phyloP scores from a whole-genome alignment of 2,329 filamentous ascomycete species.

The Cladophialophora immunda region DNA sequence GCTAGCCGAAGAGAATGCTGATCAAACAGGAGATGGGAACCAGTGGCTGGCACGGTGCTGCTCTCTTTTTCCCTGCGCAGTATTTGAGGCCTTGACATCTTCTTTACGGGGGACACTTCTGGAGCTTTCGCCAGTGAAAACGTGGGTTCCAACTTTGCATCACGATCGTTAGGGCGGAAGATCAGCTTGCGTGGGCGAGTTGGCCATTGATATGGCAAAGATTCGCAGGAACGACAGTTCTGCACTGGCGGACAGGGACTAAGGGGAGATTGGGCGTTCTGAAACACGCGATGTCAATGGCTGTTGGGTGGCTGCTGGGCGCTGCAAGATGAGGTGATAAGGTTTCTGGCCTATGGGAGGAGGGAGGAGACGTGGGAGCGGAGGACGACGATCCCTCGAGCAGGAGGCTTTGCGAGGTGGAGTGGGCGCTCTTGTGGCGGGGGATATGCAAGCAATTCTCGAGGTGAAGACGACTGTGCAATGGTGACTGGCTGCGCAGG shows the following conservation, averaged over 20 bases:
- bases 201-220: constrained; percentile 17
- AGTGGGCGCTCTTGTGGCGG: neutral
- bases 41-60: neutral
- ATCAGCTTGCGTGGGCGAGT: constrained; percentile 4
- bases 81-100: neutral
- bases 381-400: constrained; percentile 1
- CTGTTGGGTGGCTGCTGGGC: constrained; percentile 10
- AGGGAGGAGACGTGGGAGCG: neutral
- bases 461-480: neutral
- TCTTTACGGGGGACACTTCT: neutral
- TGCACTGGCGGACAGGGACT: constrained; percentile 13
- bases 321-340: constrained; percentile 35
- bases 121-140: constrained; percentile 10
- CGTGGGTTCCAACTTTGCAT: constrained; percentile 9
- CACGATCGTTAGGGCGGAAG: neutral
- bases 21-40: constrained; percentile 24
- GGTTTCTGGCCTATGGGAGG: constrained; percentile 2
- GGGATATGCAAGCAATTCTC: constrained; percentile 20
- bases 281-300: constrained; percentile 27
- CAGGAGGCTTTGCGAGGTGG: constrained; percentile 9
- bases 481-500: constrained; percentile 18
- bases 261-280: constrained; percentile 27
- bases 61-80: neutral
- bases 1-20: constrained; percentile 7
- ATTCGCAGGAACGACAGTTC: neutral